Conservation (phyloP, 208 protist genomes). For the Acanthamoeba healyi region DNA sequence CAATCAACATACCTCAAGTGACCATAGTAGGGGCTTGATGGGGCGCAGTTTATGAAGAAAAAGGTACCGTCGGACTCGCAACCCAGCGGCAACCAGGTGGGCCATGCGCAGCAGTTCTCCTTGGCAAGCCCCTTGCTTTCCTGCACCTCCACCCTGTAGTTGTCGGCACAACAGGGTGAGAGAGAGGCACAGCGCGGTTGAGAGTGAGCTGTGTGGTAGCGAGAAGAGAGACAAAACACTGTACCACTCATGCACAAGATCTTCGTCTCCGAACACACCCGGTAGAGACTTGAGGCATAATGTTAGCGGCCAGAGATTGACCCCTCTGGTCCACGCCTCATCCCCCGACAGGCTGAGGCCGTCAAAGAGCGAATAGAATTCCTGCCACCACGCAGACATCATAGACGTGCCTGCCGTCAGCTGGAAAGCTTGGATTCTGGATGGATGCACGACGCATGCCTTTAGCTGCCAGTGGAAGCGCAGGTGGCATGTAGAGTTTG, state of each 20-base stretch:
- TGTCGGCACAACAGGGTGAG: neutral
- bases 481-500: neutral
- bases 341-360: constrained; percentile 2
- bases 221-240: neutral
- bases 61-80: constrained; percentile 10
- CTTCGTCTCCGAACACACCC: constrained; percentile 15
- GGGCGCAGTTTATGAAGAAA: constrained; percentile 40
- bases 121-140: neutral
- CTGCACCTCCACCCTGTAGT: neutral
- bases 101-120: constrained; percentile 25
- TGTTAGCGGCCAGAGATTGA: constrained; percentile 15
- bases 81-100: constrained; percentile 20
- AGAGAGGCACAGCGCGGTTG: neutral
- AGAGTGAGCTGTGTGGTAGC: neutral
- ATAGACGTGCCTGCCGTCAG: too few species aligned
- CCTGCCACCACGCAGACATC: neutral
- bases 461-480: constrained; percentile 53
- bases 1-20: neutral
- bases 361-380: constrained; percentile 2
- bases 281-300: constrained; percentile 20
- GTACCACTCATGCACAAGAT: constrained; percentile 17
- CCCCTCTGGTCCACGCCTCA: constrained; percentile 3
- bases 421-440: too few species aligned
- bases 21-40: neutral
- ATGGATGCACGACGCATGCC: too few species aligned